Base-by-base conservation (phyloP, 345 rosid genomes). In the Lumnitzera littorea region DNA sequence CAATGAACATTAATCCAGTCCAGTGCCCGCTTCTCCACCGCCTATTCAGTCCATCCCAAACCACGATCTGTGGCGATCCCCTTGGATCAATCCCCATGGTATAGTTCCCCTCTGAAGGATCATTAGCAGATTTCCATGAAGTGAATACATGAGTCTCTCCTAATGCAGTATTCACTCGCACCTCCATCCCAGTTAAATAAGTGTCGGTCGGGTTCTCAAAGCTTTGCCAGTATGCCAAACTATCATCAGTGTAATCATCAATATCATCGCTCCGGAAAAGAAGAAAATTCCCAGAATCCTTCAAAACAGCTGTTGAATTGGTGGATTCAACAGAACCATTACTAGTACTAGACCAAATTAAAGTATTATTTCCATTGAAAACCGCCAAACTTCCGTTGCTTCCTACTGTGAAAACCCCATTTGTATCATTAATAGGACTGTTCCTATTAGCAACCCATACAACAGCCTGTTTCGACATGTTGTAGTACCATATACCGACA, bases 1-100 rank as follows among this genome's bases (percentile, higher is more conserved):
- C 91, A 0, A 83, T 81, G 47, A 91, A 91, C 1, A 80, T 41
- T 12, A 67, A 57, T 0, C 76, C 81, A 31, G 84, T 77, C 98
- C 98, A 91, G 9, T 81, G 85, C 3, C 98, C 96, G 24, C 96
- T 86, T 74, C 94, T 71, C 98, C 98, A 91, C 51, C 70, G 49
- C 51, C 91, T 78, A 14, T 31, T 74, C 24, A 55, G 54, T 0
- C 57, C 25, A 13, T 84, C 80, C 96, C 91, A 88, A n/a, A 86
- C 68, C 46, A 91, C 85, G 16, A 91, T 80, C 80, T 86, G 91
- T 3, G 95, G 96, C 2, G 86, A 75, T 12, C 82, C 88, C 2
- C 64, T 48, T 8, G 94, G 80, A 67, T 88, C 91, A 23, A 86
- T 9, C 0, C 96, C 95, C 66, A 83, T 12, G 0, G 79, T 64